Evolutionary conservation across 345 rosid genomes (phyloP).

Genomic region (Salix dunnii): DNA sequence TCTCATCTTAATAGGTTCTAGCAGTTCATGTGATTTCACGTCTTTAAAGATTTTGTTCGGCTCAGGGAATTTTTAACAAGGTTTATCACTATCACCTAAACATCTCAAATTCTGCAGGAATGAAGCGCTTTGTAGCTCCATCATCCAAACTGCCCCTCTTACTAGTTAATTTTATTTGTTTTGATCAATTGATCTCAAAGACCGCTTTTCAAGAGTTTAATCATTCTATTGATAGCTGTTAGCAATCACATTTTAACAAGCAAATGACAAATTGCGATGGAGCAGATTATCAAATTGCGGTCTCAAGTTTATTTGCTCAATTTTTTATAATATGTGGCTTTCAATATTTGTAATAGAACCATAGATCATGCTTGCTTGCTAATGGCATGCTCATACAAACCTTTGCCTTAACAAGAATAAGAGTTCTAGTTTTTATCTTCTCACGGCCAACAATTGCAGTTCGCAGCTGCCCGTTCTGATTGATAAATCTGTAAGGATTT

Average conservation of each 20-base stretch:
- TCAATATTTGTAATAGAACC: neutral
- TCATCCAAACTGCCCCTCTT: too few species aligned
- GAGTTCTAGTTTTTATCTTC: constrained; percentile 78
- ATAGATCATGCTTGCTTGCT: neutral
- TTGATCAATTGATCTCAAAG: too few species aligned
- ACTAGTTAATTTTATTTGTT: too few species aligned
- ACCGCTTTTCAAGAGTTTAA: too few species aligned
- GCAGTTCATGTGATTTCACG: neutral
- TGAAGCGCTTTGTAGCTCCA: too few species aligned
- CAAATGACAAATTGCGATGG: neutral
- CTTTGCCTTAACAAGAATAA: constrained; percentile 72
- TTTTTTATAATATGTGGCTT: neutral
- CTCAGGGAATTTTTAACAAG: neutral
- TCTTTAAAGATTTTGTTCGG: neutral
- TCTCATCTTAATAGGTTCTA: neutral
- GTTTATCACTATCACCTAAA: neutral
- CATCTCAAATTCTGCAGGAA: neutral
- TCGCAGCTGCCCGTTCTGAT: constrained; percentile 55
- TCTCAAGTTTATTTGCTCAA: neutral
- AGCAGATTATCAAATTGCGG: neutral
- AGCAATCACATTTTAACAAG: too few species aligned
- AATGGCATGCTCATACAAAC: constrained; percentile 26
- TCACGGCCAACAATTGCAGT: constrained; percentile 75
- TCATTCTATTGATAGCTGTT: too few species aligned
- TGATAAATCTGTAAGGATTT: too few species aligned